Base-by-base conservation (phyloP, 2,329 filamentous ascomycete genomes). In the Aureobasidium sp. region DNA sequence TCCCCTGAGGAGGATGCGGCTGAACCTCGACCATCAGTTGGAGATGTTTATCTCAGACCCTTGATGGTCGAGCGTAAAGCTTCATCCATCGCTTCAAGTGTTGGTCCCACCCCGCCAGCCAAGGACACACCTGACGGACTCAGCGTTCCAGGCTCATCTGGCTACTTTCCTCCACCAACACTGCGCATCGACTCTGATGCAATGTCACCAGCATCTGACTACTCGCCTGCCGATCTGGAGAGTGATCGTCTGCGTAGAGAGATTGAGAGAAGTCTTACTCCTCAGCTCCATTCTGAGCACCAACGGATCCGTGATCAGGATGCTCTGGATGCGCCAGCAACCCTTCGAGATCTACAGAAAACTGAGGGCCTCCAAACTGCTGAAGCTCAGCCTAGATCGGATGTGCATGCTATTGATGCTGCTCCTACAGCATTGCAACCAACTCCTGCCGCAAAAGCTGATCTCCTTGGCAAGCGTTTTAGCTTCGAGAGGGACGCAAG, bases 221-320 rank as follows among this genome's bases (percentile, higher is more conserved):
- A 79, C 8, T 76, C 75, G 8, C 80, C 81, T 0, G 80, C 84
- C 34, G 78, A 86, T 62, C 83, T 86, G 66, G 88, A 91, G 68
- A 91, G 83, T 67, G 89, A 92, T 66, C 79, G 82, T 61, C 72
- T 92, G 50, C 81, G 85, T 32, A 86, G 90, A 63, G 89, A 92
- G 67, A 92, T 92, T 60, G 84, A 90, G 59, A 84, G 83, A 62
- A 88, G 85, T 45, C 76, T 92, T 2, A 85, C 80, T 60, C 81
- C 85, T 0, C 70, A 76, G 13, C 65, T 65, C 30, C 55, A 67
- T 1, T 37, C 55, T 21, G 53, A 59, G 21, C 25, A 51, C 5
- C 48, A 67, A 59, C 48, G 64, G 41, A 44, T 60, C 11, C 60
- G 61, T 6, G 67, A 68, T 30, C 69, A 70, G 58, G 67, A 70